Evolutionary conservation across 805 yeast genomes (phyloP).

Genomic region (Saccharomyces jurei): DNA sequence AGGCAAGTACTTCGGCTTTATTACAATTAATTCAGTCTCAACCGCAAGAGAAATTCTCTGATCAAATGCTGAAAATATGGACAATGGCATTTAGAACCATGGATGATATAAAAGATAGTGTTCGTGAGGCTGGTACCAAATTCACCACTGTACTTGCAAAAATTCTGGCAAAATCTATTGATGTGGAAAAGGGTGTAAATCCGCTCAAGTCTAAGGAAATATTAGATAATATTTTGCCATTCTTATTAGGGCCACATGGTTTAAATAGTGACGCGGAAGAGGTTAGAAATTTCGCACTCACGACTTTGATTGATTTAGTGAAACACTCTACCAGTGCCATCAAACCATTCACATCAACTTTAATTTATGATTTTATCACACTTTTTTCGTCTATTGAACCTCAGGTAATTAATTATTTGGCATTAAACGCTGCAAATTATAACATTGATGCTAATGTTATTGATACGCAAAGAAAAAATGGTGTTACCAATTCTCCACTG

Average conservation of each 20-base stretch:
- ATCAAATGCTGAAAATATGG: slow-evolving; percentile 65
- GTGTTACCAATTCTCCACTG: slow-evolving; percentile 75
- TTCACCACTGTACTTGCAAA: slow-evolving; percentile 62
- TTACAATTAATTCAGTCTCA: slow-evolving; percentile 60
- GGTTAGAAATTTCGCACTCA: slow-evolving; percentile 64
- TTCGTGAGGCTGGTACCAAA: slow-evolving; percentile 67
- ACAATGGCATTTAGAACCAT: slow-evolving; percentile 76
- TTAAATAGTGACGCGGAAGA: slow-evolving; percentile 81
- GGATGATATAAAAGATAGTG: slow-evolving; percentile 94
- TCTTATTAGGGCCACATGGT: slow-evolving; percentile 72
- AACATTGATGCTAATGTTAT: slow-evolving; percentile 63
- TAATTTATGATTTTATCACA: slow-evolving; percentile 60
- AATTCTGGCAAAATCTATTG: slow-evolving; percentile 50
- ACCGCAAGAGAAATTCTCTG: slow-evolving; percentile 42
- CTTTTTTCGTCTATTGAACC: slow-evolving; percentile 88
- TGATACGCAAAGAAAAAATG: slow-evolving; percentile 67
- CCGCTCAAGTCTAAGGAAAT: slow-evolving; percentile 38
- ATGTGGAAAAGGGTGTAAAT: slow-evolving; percentile 34
- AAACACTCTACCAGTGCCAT: slow-evolving; percentile 53
- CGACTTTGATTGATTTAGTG: slow-evolving; percentile 64
- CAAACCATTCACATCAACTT: slow-evolving; percentile 57
- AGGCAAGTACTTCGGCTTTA: slow-evolving; percentile 72
- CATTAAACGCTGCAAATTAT: slow-evolving; percentile 82
- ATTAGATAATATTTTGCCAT: slow-evolving; percentile 59
- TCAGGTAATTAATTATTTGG: slow-evolving; percentile 74